A percentile compares a stretch with the other conserved stretches of the same genome.
Conservation (phyloP, 495 filamentous ascomycete species). For the Apodospora peruviana region DNA sequence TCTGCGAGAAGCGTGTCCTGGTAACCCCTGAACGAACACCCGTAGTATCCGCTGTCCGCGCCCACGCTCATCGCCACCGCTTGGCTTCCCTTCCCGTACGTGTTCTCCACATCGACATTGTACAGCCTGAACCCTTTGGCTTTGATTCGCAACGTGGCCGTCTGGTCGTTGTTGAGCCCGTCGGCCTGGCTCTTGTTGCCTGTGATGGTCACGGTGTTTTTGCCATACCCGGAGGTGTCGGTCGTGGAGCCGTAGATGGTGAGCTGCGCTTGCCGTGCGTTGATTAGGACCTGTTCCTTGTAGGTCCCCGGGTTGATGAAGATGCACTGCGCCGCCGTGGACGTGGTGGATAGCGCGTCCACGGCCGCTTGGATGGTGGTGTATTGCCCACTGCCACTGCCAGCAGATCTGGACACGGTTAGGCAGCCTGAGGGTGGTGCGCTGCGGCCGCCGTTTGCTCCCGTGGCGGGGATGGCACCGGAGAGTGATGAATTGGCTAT, state of each 20-base stretch:
- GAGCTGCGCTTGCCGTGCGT: constrained; percentile 35
- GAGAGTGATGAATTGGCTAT: too few relatives aligned
- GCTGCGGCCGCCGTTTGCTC: constrained; percentile 25
- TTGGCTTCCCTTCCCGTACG: constrained; percentile 47
- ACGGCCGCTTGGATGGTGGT: constrained; percentile 53
- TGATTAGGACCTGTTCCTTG: constrained; percentile 53
- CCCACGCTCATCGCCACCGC: constrained; percentile 55
- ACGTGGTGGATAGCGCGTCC: constrained; percentile 42
- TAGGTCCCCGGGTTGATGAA: constrained; percentile 59
- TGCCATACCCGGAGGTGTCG: constrained; percentile 47
- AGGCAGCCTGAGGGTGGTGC: constrained; percentile 47
- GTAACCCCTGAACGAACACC: constrained; percentile 48
- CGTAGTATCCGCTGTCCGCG: constrained; percentile 55
- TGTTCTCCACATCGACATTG: constrained; percentile 59
- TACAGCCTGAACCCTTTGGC: constrained; percentile 50
- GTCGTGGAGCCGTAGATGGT: constrained; percentile 58
- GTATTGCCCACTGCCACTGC: constrained; percentile 31
- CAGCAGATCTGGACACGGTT: constrained; percentile 38
- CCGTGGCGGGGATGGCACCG: not conserved
- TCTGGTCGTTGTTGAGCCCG: constrained; percentile 40
- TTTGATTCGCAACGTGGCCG: constrained; percentile 52
- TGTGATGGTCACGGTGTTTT: constrained; percentile 57
- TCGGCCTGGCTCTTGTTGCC: constrained; percentile 35
- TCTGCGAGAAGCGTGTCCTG: constrained; percentile 60
- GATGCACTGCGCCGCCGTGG: constrained; percentile 45